Evolutionary conservation across 208 protist genomes (phyloP).

Genomic region (Trypanosoma melophagium): DNA sequence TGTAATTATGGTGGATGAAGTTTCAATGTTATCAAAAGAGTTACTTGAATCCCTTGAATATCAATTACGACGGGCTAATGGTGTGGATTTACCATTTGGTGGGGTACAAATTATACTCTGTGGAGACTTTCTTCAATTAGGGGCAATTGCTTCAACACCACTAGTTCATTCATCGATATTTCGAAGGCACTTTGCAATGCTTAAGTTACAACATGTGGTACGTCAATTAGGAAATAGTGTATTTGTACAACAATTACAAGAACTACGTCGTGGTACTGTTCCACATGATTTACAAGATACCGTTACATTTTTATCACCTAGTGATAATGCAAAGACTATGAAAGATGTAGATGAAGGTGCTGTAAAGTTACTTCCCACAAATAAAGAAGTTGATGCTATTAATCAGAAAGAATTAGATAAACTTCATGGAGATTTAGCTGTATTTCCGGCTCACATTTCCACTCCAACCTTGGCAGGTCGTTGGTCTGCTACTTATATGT

Average conservation of each 20-base stretch:
- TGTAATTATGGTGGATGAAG: constrained; percentile 92
- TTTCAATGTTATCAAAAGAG: constrained; percentile 85
- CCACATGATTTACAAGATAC: constrained; percentile 62
- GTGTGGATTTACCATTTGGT: constrained; percentile 82
- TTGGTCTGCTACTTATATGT: constrained; percentile 76
- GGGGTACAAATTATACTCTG: constrained; percentile 91
- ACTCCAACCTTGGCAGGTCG: constrained; percentile 50
- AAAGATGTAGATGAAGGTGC: constrained; percentile 27
- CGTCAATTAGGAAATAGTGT: constrained; percentile 48
- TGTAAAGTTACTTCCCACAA: constrained; percentile 85
- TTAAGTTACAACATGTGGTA: constrained; percentile 69
- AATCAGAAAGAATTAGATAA: constrained; percentile 67
- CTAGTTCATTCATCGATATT: constrained; percentile 76
- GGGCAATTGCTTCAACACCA: constrained; percentile 56
- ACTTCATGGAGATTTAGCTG: constrained; percentile 61
- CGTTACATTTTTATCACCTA: constrained; percentile 44
- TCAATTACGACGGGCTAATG: constrained; percentile 74
- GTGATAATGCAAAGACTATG: constrained; percentile 3
- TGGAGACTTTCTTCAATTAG: constrained; percentile 92
- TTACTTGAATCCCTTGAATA: constrained; percentile 84
- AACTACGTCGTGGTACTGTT: constrained; percentile 73
- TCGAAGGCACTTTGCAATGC: constrained; percentile 73
- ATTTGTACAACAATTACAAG: constrained; percentile 69
- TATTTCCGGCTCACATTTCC: constrained; percentile 51
- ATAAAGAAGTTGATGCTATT: constrained; percentile 56